Percentiles rank a stretch among this genome's conserved stretches.
Conservation (phyloP, 2,329 filamentous ascomycete genomes). For the Chalaropsis thielavioides region DNA sequence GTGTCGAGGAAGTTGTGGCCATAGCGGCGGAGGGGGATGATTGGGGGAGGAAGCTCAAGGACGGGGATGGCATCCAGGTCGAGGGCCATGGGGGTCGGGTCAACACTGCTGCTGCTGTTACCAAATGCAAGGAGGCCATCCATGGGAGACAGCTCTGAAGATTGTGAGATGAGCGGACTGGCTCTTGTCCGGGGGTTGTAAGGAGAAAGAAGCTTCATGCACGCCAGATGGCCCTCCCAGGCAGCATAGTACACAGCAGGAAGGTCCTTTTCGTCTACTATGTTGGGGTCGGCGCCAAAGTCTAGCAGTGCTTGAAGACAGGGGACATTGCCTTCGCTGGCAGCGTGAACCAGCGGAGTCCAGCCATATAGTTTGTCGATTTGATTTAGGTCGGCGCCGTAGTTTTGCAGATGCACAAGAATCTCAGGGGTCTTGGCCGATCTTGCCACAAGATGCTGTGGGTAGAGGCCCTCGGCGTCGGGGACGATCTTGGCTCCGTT, state of each 20-base stretch:
- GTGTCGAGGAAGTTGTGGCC: conserved; percentile 98
- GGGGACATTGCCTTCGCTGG: conserved; percentile 85
- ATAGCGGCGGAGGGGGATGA: conserved; percentile 86
- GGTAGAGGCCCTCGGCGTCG: conserved; percentile 89
- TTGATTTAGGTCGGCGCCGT: conserved; percentile 82
- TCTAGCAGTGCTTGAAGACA: conserved; percentile 72
- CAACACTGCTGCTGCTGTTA: conserved; percentile 22
- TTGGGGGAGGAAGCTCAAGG: conserved; percentile 83
- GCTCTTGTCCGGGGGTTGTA: conserved; percentile 33
- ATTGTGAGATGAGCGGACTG: conserved; percentile 33
- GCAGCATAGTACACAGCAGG: conserved; percentile 97
- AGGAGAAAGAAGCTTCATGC: conserved; percentile 73
- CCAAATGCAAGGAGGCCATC: conserved; percentile 32
- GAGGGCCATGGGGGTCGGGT: conserved; percentile 47
- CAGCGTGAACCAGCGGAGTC: conserved; percentile 92
- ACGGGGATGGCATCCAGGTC: conserved; percentile 83
- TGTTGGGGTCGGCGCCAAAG: conserved; percentile 61
- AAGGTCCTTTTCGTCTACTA: conserved; percentile 80
- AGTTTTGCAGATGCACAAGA: conserved; percentile 64
- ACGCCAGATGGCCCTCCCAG: conserved; percentile 92
- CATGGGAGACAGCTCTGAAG: conserved; percentile 24
- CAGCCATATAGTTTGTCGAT: conserved; percentile 92
- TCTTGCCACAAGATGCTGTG: conserved; percentile 89
- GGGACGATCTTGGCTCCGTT: conserved; percentile 71
- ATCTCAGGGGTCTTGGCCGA: conserved; percentile 71